These are phyloP conservation scores for Isoetes taiwanensis DNA, from an alignment of 75 land plant species.

Conservation along the genomic window DNA sequence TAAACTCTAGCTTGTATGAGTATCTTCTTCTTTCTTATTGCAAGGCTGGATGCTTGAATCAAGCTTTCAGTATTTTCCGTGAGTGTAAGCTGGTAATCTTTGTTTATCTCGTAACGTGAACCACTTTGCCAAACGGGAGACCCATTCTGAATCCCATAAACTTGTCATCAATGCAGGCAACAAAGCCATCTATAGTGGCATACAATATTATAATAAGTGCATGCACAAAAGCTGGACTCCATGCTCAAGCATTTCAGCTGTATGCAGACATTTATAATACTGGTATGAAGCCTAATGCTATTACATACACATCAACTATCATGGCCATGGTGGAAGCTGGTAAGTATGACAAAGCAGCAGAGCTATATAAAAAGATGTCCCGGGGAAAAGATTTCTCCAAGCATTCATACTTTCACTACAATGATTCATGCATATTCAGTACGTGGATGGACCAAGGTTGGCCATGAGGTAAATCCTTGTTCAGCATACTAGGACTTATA, in stretches of 20 bases:
- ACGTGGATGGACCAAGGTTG: slow-evolving; percentile 22
- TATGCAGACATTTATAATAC: slow-evolving; percentile 11
- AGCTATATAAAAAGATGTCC: slow-evolving; percentile 18
- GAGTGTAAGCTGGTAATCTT: slow-evolving; percentile 18
- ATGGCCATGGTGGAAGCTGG: slow-evolving; percentile 20
- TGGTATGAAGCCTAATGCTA: slow-evolving; percentile 14
- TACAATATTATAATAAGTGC: slow-evolving; percentile 26
- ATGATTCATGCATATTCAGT: slow-evolving; percentile 22
- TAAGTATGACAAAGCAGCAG: slow-evolving; percentile 22
- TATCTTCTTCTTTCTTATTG: slow-evolving; percentile 26
- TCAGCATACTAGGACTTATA: too few species aligned
- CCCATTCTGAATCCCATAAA: too few species aligned
- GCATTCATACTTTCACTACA: slow-evolving; percentile 13
- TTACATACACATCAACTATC: slow-evolving; percentile 28
- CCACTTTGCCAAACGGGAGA: too few species aligned
- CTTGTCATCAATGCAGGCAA: too few species aligned
- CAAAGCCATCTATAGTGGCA: slow-evolving; percentile 23
- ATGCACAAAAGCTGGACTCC: slow-evolving; percentile 19
- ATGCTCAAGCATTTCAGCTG: slow-evolving; percentile 18
- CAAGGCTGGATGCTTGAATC: slow-evolving; percentile 24
- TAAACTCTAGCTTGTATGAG: slow-evolving; percentile 14
- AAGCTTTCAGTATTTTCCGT: slow-evolving; percentile 27
- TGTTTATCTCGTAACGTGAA: too few species aligned
- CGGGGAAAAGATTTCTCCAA: slow-evolving; percentile 14
- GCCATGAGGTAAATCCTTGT: slow-evolving; percentile 20